Conservation (phyloP, 2,329 filamentous ascomycete genomes). For the Cyphellophora europaea region DNA sequence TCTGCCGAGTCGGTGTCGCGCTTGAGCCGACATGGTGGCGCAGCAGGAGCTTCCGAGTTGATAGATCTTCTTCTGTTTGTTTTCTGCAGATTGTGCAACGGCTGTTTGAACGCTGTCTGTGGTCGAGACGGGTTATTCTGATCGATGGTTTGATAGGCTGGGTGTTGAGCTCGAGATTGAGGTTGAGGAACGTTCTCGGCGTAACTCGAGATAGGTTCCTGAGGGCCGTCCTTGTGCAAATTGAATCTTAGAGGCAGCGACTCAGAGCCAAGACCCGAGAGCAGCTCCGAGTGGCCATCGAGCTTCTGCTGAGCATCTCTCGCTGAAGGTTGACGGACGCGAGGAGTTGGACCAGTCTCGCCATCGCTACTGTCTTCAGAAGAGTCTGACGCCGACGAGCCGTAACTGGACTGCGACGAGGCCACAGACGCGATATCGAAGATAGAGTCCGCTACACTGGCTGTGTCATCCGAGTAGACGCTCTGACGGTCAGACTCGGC, state of each 20-base stretch:
- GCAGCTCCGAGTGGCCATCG: too few relatives aligned
- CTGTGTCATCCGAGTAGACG: background rate
- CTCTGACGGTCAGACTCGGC: background rate
- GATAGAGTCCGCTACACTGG: background rate
- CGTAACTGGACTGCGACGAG: background rate
- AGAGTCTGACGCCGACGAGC: background rate
- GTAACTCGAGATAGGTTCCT: background rate
- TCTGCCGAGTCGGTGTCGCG: conserved; percentile 18
- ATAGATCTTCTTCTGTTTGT: too few relatives aligned
- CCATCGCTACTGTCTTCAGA: background rate
- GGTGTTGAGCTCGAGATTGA: background rate
- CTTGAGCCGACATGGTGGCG: conserved; percentile 8
- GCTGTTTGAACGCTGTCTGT: background rate
- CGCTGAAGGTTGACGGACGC: too few relatives aligned
- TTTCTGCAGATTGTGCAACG: background rate
- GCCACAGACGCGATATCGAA: background rate
- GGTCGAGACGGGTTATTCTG: background rate
- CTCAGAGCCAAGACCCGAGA: background rate
- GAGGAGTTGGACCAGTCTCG: background rate
- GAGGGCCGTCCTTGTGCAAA: background rate
- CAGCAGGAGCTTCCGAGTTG: conserved; percentile 1
- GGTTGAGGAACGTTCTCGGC: background rate
- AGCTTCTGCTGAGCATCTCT: too few relatives aligned
- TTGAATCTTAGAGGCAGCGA: too few relatives aligned
- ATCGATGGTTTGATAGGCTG: background rate